Conservation (phyloP, 805 yeast species). For the Metschnikowia kunwiensis region DNA sequence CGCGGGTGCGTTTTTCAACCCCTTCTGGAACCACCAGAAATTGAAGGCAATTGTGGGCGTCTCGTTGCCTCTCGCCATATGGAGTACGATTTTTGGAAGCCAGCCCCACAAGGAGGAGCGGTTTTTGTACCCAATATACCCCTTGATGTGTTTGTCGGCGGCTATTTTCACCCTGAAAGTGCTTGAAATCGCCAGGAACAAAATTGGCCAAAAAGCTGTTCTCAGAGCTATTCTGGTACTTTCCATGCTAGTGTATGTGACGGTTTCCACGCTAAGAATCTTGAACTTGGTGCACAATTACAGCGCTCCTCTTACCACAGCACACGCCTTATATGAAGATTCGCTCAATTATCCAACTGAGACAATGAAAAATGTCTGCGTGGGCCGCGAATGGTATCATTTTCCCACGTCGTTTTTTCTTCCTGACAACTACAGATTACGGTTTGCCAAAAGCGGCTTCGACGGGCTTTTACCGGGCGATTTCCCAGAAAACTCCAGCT, state of each 20-base stretch:
- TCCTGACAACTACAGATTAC: constrained; percentile 57
- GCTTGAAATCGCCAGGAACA: constrained; percentile 7
- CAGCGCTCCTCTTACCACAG: constrained; percentile 66
- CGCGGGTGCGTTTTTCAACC: constrained; percentile 34
- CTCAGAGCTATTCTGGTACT: constrained; percentile 15
- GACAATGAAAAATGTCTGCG: constrained; percentile 56
- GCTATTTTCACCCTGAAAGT: constrained; percentile 41
- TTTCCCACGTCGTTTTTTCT: constrained; percentile 86
- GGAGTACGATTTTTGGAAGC: constrained; percentile 62
- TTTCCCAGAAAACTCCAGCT: constrained; percentile 47
- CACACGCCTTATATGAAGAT: constrained; percentile 36
- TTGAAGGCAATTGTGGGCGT: constrained; percentile 12
- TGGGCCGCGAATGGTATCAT: constrained; percentile 96
- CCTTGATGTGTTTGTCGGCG: constrained; percentile 61
- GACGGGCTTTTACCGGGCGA: constrained; percentile 88
- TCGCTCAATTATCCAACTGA: constrained; percentile 12
- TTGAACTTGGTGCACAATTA: constrained; percentile 63
- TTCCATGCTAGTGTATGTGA: constrained; percentile 30
- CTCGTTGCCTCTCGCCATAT: constrained; percentile 51
- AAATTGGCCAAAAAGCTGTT: constrained; percentile 6
- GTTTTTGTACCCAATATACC: constrained; percentile 82
- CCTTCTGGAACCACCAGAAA: constrained; percentile 13
- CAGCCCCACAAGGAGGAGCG: constrained; percentile 96
- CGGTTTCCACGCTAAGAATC: constrained; percentile 46
- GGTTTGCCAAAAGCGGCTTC: constrained; percentile 74